phyloP scores from a whole-genome alignment of 1,284 basidiomycete genomes.

The Macrocystidia cucumis region DNA sequence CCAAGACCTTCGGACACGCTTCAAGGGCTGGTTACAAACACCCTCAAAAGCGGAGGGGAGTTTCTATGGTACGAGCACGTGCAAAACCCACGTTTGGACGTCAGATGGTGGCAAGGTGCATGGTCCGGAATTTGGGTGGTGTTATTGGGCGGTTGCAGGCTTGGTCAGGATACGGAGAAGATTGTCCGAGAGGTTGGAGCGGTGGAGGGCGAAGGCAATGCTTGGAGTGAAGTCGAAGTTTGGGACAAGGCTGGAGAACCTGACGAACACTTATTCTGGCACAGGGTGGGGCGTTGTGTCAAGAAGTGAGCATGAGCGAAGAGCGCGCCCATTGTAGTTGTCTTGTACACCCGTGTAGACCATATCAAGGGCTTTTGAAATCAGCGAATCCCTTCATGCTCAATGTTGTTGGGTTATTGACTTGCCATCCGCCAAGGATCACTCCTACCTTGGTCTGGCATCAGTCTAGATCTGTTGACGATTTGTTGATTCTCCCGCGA shows the following conservation, averaged over 20 bases:
- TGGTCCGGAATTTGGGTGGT: slow-evolving; percentile 61
- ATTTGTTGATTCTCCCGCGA: too few species aligned
- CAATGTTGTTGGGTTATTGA: too few species aligned
- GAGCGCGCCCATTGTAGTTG: too few species aligned
- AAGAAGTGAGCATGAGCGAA: slow-evolving; percentile 29
- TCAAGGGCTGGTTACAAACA: slow-evolving; percentile 30
- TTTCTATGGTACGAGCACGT: slow-evolving; percentile 65
- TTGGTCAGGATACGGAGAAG: slow-evolving; percentile 50
- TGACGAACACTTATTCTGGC: slow-evolving; percentile 49
- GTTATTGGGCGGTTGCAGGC: slow-evolving; percentile 49
- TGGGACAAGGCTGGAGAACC: slow-evolving; percentile 39
- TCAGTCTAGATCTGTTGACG: too few species aligned
- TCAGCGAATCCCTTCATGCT: too few species aligned
- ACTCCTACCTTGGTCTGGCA: too few species aligned
- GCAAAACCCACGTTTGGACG: slow-evolving; percentile 34
- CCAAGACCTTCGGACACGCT: slow-evolving; percentile 40
- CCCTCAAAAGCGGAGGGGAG: slow-evolving; percentile 49
- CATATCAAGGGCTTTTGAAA: too few species aligned
- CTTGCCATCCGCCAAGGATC: too few species aligned
- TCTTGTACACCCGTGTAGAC: too few species aligned
- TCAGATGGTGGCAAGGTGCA: slow-evolving; percentile 59
- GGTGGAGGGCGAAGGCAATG: slow-evolving; percentile 13
- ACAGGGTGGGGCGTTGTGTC: slow-evolving; percentile 44
- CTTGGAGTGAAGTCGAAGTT: slow-evolving; percentile 32
- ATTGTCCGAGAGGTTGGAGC: slow-evolving; percentile 40